A percentile compares a stretch with the other conserved stretches of the same genome.
phyloP scores from a whole-genome alignment of 352 stramenopile species.

The Blastocystis sp. region DNA sequence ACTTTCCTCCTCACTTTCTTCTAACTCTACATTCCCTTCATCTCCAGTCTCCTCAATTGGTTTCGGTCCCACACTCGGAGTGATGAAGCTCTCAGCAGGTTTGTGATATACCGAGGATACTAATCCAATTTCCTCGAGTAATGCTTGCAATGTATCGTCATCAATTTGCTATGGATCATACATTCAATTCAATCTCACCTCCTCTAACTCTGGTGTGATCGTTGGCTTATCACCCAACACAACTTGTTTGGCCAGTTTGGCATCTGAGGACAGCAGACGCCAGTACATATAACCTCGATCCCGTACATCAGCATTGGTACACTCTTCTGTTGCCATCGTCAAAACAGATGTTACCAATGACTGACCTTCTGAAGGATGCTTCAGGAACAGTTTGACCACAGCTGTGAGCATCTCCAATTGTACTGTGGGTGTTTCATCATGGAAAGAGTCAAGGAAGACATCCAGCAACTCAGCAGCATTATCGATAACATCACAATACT shows the following conservation, averaged over 20 bases:
- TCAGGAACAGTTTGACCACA: slow-evolving; percentile 97
- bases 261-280: slow-evolving; percentile 91
- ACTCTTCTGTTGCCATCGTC: slow-evolving; percentile 91
- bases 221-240: slow-evolving; percentile 80
- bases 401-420: slow-evolving; percentile 94
- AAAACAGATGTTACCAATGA: slow-evolving; percentile 91
- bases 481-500: slow-evolving; percentile 92
- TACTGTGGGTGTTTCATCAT: slow-evolving; percentile 80
- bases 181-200: neutral
- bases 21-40: neutral
- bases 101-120: slow-evolving; percentile 96
- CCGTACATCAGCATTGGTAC: slow-evolving; percentile 92
- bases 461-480: slow-evolving; percentile 96
- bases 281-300: slow-evolving; percentile 98
- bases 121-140: slow-evolving; percentile 92
- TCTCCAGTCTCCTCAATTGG: slow-evolving; percentile 58
- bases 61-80: slow-evolving; percentile 66
- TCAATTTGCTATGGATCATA: slow-evolving; percentile 72
- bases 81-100: slow-evolving; percentile 79
- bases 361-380: slow-evolving; percentile 75
- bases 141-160: slow-evolving; percentile 79
- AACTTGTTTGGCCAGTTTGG: slow-evolving; percentile 90
- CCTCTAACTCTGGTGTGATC: slow-evolving; percentile 72
- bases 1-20: neutral
- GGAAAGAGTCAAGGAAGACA: slow-evolving; percentile 93